Conservation (phyloP, 2,329 filamentous ascomycete genomes). For the Cladosporium sp. region DNA sequence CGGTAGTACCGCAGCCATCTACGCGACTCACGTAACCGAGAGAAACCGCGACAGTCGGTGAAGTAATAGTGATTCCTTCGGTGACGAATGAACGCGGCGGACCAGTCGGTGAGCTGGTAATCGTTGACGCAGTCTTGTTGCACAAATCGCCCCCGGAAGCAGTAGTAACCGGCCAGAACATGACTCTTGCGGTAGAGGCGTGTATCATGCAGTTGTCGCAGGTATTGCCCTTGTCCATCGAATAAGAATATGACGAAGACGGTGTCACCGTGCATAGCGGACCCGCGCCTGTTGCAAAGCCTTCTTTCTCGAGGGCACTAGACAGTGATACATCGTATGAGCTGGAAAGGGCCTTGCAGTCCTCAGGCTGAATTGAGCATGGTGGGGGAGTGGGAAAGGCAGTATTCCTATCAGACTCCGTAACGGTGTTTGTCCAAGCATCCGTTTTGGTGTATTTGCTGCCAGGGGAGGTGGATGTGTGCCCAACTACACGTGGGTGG, state of each 20-base stretch:
- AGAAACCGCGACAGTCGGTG: conserved; percentile 19
- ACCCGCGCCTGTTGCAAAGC: not conserved
- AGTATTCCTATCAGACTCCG: not conserved
- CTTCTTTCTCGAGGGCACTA: not conserved
- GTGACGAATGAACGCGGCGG: conserved; percentile 22
- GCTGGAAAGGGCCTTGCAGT: conserved; percentile 10
- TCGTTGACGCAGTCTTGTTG: conserved; percentile 14
- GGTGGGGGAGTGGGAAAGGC: conserved; percentile 15
- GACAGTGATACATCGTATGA: conserved; percentile 11
- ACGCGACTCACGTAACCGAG: conserved; percentile 15
- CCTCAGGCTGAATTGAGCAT: conserved; percentile 10
- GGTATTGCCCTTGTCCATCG: not conserved
- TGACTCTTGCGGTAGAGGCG: conserved; percentile 14
- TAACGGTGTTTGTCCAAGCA: conserved; percentile 12
- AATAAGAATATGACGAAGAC: conserved; percentile 11
- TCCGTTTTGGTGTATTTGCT: conserved; percentile 1
- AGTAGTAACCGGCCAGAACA: conserved; percentile 23
- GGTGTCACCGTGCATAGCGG: conserved; percentile 16
- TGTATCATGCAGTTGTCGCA: conserved; percentile 16
- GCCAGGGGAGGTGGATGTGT: not conserved
- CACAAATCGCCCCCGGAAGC: conserved; percentile 11
- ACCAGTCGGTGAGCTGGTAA: conserved; percentile 15
- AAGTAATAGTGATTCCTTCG: conserved; percentile 23
- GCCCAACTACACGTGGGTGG: conserved; percentile 17
- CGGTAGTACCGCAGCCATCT: conserved; percentile 21